phyloP scores from a whole-genome alignment of 2,329 filamentous ascomycete genomes.

The Sordariomycetes sp. region DNA sequence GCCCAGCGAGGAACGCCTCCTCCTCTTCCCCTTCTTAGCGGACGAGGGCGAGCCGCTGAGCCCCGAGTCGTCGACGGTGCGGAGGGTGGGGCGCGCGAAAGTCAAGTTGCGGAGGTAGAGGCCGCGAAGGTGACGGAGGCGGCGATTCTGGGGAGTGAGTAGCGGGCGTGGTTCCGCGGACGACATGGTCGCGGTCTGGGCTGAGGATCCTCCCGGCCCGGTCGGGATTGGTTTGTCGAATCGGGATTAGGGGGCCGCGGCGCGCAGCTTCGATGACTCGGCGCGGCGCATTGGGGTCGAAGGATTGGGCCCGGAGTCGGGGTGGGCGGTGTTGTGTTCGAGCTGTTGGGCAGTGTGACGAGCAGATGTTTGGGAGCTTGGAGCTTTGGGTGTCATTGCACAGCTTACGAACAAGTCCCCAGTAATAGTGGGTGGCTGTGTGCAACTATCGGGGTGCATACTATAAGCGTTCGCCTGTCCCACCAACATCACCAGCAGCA shows the following conservation, averaged over 20 bases:
- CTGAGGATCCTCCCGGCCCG: not conserved
- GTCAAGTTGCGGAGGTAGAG: conserved; percentile 80
- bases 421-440: not conserved
- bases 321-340: not conserved
- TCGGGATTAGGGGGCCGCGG: not conserved
- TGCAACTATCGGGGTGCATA: not conserved
- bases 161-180: conserved; percentile 27
- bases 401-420: not conserved
- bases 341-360: not conserved
- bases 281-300: not conserved
- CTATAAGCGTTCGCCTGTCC: not conserved
- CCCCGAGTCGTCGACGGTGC: conserved; percentile 71
- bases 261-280: not conserved
- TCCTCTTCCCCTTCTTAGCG: conserved; percentile 18
- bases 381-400: not conserved
- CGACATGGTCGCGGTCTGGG: not conserved
- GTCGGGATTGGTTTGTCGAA: not conserved
- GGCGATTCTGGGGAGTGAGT: conserved; percentile 66
- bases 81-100: conserved; percentile 48
- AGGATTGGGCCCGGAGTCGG: not conserved
- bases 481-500: not conserved
- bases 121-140: conserved; percentile 76
- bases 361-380: not conserved
- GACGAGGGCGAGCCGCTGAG: conserved; percentile 41
- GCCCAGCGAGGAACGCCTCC: conserved; percentile 9